These are phyloP conservation scores for Starmerella apis DNA, from an alignment of 805 yeast genomes.

Conservation along the genomic window DNA sequence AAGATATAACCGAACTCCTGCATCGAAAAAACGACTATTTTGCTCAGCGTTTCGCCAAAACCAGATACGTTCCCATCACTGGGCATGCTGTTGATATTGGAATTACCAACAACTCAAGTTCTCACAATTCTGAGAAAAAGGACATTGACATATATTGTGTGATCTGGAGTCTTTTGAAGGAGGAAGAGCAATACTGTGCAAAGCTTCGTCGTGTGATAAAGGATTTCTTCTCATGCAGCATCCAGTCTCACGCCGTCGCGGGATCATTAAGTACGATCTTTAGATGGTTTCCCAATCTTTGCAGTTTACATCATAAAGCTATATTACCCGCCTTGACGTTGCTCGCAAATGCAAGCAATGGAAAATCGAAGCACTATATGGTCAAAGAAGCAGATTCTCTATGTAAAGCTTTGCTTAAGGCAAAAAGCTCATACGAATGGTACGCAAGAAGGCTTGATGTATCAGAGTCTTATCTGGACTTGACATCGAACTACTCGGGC, in stretches of 20 bases:
- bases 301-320: conserved; percentile 4
- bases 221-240: conserved; percentile 3
- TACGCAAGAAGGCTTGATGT: conserved; percentile 9
- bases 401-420: background rate
- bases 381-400: background rate
- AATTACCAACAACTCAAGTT: background rate
- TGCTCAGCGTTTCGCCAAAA: background rate
- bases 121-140: background rate
- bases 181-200: conserved; percentile 10
- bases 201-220: conserved; percentile 7
- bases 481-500: background rate
- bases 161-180: background rate
- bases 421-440: conserved; percentile 2
- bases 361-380: background rate
- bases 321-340: conserved; percentile 2
- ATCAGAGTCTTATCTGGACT: conserved; percentile 10
- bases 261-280: conserved; percentile 6
- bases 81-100: background rate
- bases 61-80: background rate
- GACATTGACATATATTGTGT: background rate
- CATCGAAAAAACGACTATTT: too few species aligned
- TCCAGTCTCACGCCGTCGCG: background rate
- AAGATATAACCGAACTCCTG: conserved; percentile 12
- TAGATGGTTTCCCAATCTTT: conserved; percentile 12
- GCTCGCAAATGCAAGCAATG: background rate